These are phyloP conservation scores for Scleroderma citrinum DNA, from an alignment of 768 basidiomycete species.

Conservation along the genomic window DNA sequence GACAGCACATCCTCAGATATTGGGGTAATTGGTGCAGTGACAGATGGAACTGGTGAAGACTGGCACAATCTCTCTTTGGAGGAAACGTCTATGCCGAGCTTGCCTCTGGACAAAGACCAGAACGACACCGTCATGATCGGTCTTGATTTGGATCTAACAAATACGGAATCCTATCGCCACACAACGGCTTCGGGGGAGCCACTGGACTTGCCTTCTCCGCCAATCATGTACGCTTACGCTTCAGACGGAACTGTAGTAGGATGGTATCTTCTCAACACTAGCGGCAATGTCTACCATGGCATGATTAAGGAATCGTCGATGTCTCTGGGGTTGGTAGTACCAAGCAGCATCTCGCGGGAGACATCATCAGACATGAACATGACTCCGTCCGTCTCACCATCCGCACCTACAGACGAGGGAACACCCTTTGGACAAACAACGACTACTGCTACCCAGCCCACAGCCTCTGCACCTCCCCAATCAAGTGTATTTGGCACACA, in stretches of 20 bases:
- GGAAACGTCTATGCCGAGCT: slow-evolving; percentile 45
- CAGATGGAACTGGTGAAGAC: slow-evolving; percentile 24
- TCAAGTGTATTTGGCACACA: slow-evolving; percentile 23
- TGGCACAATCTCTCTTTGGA: slow-evolving; percentile 45
- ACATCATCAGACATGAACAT: slow-evolving; percentile 26
- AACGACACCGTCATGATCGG: slow-evolving; percentile 67
- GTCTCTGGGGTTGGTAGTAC: slow-evolving; percentile 6
- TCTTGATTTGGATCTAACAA: slow-evolving; percentile 62
- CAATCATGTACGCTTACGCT: slow-evolving; percentile 68
- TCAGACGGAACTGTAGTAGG: slow-evolving; percentile 74
- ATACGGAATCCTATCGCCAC: slow-evolving; percentile 32
- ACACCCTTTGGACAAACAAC: not conserved
- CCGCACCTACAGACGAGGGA: slow-evolving; percentile 11
- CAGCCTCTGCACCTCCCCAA: slow-evolving; percentile 32
- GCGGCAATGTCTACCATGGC: slow-evolving; percentile 47
- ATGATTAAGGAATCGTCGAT: slow-evolving; percentile 34
- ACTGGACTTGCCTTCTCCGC: slow-evolving; percentile 42
- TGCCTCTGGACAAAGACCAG: slow-evolving; percentile 64
- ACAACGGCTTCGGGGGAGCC: slow-evolving; percentile 38
- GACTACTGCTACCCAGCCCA: slow-evolving; percentile 14
- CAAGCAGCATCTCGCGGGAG: slow-evolving; percentile 22
- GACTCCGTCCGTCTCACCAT: slow-evolving; percentile 20
- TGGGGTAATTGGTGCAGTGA: slow-evolving; percentile 36
- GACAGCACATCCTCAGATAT: slow-evolving; percentile 49
- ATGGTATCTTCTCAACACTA: slow-evolving; percentile 62